Base-by-base conservation (phyloP, 179 eudicot species). In the Actinidia chinensis region DNA sequence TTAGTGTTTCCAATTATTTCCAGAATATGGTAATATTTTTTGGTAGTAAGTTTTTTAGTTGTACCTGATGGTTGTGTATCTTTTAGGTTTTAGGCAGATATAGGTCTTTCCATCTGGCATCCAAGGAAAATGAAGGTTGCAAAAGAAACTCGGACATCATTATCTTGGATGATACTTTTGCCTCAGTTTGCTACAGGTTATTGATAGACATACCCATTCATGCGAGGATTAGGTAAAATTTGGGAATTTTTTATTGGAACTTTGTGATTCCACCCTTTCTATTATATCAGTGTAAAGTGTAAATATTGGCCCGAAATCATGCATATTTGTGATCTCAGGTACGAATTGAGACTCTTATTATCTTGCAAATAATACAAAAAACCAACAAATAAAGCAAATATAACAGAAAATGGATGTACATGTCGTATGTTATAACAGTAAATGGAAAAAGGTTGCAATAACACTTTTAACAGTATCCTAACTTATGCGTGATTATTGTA, bases 101-200 rank as follows among this genome's bases (percentile, higher is more conserved):
- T 95, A 82, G 98, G 98, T 67, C 97, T 95, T 84, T 88, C 98
- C 68, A 95, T 95, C 98, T 98, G 98, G 50, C n/a, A 93, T 95
- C 82, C 86, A 89, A 51, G 98, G 98, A 83, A 95, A n/a, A n/a
- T 98, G 72, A 98, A 95, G 85, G 98, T 95, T 56, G 98, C 98
- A 22, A 95, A 95, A 88, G 98, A 93, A 74, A 93, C 88, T 95
- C 98, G 0, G 98, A 93, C 79, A 93, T 95, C 79, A 90, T 95
- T 33, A 95, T 95, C 78, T 88, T 95, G 90, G 98, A 95, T 66
- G 98, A 95, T 69, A 91, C 93, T 78, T 95, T 95, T 83, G 91
- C 97, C 76, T 90, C 98, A 42, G 98, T 95, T 76, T 98, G n/a
- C n/a, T 93, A 9, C 93, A 93, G 95, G 98, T 91, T 73, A 59